Conservation (phyloP, 169 alveolate genomes). For the Cryptosporidium ryanae region DNA sequence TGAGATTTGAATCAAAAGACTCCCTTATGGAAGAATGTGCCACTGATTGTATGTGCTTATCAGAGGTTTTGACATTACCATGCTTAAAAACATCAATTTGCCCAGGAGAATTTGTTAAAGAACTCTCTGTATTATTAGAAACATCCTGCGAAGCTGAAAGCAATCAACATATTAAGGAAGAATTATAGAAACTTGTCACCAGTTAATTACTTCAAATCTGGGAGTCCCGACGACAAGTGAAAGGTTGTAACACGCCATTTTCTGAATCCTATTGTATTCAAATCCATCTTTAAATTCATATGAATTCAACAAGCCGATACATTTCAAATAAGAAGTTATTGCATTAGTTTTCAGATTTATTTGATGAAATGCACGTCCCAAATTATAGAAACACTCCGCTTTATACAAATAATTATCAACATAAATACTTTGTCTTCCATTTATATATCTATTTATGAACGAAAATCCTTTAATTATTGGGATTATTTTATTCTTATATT, state of each 20-base stretch:
- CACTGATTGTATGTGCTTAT: slow-evolving; percentile 50
- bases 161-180: neutral
- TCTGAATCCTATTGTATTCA: slow-evolving; percentile 15
- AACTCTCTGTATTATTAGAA: slow-evolving; percentile 14
- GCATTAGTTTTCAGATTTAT: slow-evolving; percentile 56
- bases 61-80: slow-evolving; percentile 52
- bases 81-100: slow-evolving; percentile 51
- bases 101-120: slow-evolving; percentile 32
- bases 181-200: slow-evolving; percentile 22
- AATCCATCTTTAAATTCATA: neutral
- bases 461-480: slow-evolving; percentile 66
- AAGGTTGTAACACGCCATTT: slow-evolving; percentile 43
- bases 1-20: slow-evolving; percentile 72
- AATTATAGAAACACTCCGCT: slow-evolving; percentile 63
- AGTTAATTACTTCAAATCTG: slow-evolving; percentile 10
- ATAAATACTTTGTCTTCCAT: slow-evolving; percentile 50
- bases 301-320: slow-evolving; percentile 10
- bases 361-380: slow-evolving; percentile 73
- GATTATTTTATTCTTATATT: slow-evolving; percentile 31
- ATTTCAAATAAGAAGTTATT: slow-evolving; percentile 15
- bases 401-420: slow-evolving; percentile 10
- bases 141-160: neutral
- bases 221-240: slow-evolving; percentile 19
- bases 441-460: slow-evolving; percentile 32
- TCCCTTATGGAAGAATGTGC: slow-evolving; percentile 49